Percentiles rank a stretch among this genome's conserved stretches.
phyloP scores from a whole-genome alignment of 352 stramenopile species.

The Pythium guiyangense region DNA sequence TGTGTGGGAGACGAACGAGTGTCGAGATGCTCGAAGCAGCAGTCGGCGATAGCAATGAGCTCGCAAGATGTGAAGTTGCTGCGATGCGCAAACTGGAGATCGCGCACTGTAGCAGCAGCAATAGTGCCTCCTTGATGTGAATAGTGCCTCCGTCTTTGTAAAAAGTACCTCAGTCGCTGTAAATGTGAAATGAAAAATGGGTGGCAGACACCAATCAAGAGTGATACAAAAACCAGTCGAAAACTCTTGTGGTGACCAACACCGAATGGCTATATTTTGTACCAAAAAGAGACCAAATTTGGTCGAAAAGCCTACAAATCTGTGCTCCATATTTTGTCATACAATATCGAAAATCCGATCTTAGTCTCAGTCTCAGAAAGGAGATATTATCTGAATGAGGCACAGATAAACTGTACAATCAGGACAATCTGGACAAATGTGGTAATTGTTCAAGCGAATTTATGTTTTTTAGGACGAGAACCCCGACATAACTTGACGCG shows the following conservation, averaged over 20 bases:
- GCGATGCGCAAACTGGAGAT: not conserved
- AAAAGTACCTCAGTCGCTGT: not conserved
- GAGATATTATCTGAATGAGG: too few relatives aligned
- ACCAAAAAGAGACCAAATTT: too few relatives aligned
- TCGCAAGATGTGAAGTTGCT: not conserved
- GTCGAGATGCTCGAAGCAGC: not conserved
- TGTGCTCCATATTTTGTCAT: too few relatives aligned
- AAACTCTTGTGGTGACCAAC: conserved; percentile 4
- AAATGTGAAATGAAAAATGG: not conserved
- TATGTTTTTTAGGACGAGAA: too few relatives aligned
- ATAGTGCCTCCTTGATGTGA: not conserved
- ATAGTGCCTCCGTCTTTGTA: not conserved
- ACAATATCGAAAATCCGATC: too few relatives aligned
- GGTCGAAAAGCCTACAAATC: too few relatives aligned
- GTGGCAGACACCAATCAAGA: not conserved
- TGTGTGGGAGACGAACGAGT: not conserved
- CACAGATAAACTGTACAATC: too few relatives aligned
- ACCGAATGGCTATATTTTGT: too few relatives aligned
- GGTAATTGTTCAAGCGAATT: not conserved
- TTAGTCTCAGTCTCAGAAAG: too few relatives aligned
- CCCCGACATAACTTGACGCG: too few relatives aligned
- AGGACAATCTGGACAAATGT: not conserved
- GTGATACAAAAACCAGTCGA: not conserved
- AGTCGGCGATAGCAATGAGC: not conserved
- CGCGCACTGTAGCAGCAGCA: not conserved